A percentile compares a stretch with the other conserved stretches of the same genome.
Conservation (phyloP, 2,329 filamentous ascomycete genomes). For the Stemphylium beticola region DNA sequence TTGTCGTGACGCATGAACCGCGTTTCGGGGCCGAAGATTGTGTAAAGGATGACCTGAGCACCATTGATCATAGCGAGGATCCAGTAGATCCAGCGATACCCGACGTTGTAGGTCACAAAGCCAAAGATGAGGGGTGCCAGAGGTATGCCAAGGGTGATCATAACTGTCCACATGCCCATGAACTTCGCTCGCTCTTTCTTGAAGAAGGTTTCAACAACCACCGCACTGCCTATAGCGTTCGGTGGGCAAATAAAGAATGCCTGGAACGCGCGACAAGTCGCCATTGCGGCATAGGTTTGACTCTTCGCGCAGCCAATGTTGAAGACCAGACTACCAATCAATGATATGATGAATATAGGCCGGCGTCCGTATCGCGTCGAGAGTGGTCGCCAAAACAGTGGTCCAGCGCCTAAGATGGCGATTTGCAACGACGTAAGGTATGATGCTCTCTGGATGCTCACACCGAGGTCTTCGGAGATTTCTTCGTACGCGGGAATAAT, state of each 20-base stretch:
- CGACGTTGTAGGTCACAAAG: constrained; percentile 58
- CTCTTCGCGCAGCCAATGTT: constrained; percentile 63
- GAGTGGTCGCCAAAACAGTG: constrained; percentile 64
- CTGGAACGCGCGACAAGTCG: constrained; percentile 58
- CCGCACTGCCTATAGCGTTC: constrained; percentile 61
- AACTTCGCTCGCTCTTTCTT: constrained; percentile 60
- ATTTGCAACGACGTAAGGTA: constrained; percentile 65
- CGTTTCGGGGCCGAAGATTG: constrained; percentile 60
- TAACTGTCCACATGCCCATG: constrained; percentile 64
- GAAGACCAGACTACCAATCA: constrained; percentile 55
- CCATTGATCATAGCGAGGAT: constrained; percentile 64
- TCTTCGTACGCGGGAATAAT: constrained; percentile 63
- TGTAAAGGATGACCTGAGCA: constrained; percentile 62
- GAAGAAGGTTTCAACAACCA: constrained; percentile 65
- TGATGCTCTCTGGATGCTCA: constrained; percentile 56
- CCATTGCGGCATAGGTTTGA: constrained; percentile 57
- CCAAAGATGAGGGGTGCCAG: constrained; percentile 51
- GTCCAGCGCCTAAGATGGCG: constrained; percentile 59
- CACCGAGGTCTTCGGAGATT: constrained; percentile 59
- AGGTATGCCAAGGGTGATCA: constrained; percentile 59
- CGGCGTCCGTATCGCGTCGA: constrained; percentile 61
- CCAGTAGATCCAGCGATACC: constrained; percentile 67
- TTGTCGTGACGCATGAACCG: constrained; percentile 57
- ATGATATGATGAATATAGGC: constrained; percentile 61
- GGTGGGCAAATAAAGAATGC: constrained; percentile 64